phyloP scores from a whole-genome alignment of 2,329 filamentous ascomycete species.

The Neurospora crassa region DNA sequence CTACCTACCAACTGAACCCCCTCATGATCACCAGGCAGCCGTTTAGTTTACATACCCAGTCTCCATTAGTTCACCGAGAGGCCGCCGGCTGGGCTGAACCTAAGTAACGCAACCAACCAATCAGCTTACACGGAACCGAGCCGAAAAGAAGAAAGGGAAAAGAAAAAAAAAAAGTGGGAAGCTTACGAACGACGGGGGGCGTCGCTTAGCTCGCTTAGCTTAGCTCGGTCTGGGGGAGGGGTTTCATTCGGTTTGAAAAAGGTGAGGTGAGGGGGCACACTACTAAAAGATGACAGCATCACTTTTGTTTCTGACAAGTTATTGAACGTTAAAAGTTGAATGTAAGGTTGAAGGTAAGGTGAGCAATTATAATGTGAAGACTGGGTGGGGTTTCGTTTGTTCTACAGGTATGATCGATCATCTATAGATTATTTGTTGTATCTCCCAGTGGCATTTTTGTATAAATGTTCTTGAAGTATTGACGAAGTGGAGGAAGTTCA shows the following conservation, averaged over 20 bases:
- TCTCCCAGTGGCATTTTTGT: not conserved
- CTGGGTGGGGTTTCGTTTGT: too few relatives aligned
- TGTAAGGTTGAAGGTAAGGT: not conserved
- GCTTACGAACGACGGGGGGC: not conserved
- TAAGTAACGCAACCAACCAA: too few relatives aligned
- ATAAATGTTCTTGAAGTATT: not conserved
- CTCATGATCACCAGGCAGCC: too few relatives aligned
- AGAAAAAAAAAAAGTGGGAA: not conserved
- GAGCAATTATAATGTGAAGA: not conserved
- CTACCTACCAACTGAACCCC: too few relatives aligned
- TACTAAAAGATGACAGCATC: not conserved
- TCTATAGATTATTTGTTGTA: not conserved
- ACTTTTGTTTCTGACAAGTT: not conserved
- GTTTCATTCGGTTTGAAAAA: too few relatives aligned
- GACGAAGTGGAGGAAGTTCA: not conserved
- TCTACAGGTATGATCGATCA: not conserved
- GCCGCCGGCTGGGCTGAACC: not conserved
- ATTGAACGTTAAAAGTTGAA: too few relatives aligned
- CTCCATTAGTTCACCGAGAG: not conserved
- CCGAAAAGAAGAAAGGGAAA: not conserved
- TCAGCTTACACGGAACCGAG: slow-evolving; percentile 3
- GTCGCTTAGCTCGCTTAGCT: not conserved
- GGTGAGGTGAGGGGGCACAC: not conserved
- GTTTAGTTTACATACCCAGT: too few relatives aligned
- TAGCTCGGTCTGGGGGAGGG: not conserved